Conservation (phyloP, 2,329 filamentous ascomycete genomes). For the Chaetothyriales sp. region DNA sequence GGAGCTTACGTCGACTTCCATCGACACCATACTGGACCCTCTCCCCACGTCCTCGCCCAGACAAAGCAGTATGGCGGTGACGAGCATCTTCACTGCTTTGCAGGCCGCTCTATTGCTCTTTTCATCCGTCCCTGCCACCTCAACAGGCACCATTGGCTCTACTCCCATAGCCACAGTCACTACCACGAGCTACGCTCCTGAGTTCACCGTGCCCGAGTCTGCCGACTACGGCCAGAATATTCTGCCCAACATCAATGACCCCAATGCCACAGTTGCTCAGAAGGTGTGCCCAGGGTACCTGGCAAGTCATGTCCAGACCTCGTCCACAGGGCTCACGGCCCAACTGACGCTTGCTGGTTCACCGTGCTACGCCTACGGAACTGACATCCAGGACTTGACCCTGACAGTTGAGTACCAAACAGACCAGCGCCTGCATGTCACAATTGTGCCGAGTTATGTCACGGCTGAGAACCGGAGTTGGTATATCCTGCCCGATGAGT, state of each 20-base stretch:
- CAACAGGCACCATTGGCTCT: background rate
- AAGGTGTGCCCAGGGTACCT: conserved; percentile 46
- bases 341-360: conserved; percentile 37
- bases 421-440: conserved; percentile 50
- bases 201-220: conserved; percentile 34
- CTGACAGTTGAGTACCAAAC: conserved; percentile 55
- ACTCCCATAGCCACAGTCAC: background rate
- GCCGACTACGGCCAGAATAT: conserved; percentile 33
- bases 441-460: conserved; percentile 52
- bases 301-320: conserved; percentile 35
- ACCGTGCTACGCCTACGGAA: conserved; percentile 60
- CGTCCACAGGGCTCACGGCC: conserved; percentile 35
- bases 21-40: too few species aligned
- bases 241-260: conserved; percentile 50
- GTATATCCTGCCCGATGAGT: conserved; percentile 49
- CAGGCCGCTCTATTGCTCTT: background rate
- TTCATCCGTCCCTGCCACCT: background rate
- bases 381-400: conserved; percentile 51
- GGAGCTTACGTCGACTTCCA: too few species aligned
- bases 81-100: background rate
- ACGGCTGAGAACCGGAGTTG: conserved; percentile 47
- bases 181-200: conserved; percentile 4
- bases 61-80: background rate
- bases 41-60: too few species aligned
- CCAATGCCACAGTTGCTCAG: conserved; percentile 48